Percentiles rank a stretch among this genome's conserved stretches.
Evolutionary conservation across 2,329 filamentous ascomycete species (phyloP).

Genomic region (Ophiostoma angusticollis): DNA sequence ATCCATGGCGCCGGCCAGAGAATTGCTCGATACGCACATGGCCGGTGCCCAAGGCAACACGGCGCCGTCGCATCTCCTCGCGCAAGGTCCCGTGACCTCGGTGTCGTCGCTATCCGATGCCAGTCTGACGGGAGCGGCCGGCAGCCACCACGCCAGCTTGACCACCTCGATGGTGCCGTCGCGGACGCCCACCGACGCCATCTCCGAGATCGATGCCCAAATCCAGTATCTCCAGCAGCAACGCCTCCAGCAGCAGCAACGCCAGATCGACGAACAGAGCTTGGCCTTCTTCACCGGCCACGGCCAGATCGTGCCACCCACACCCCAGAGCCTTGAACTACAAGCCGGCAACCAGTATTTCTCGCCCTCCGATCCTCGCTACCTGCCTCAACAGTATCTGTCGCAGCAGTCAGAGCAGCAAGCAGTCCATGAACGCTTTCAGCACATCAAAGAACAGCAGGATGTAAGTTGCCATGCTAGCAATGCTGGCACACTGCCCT

Average conservation of each 20-base stretch:
- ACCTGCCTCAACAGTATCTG: conserved; percentile 40
- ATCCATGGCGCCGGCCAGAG: conserved; percentile 18
- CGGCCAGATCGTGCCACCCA: conserved; percentile 57
- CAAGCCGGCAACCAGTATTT: conserved; percentile 50
- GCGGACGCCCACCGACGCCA: conserved; percentile 36
- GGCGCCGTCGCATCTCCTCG: conserved; percentile 24
- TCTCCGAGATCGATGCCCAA: conserved; percentile 50
- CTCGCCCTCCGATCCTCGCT: conserved; percentile 37
- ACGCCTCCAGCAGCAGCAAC: conserved; percentile 47
- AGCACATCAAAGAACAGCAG: conserved; percentile 55
- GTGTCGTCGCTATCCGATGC: conserved; percentile 4
- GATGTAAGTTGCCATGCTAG: conserved; percentile 44
- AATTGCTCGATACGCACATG: conserved; percentile 38
- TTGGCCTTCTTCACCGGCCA: conserved; percentile 40
- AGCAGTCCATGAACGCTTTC: conserved; percentile 53
- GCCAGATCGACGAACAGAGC: conserved; percentile 44
- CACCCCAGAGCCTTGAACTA: conserved; percentile 69
- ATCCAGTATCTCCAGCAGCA: conserved; percentile 54
- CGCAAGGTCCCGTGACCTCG: conserved; percentile 15
- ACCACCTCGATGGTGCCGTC: conserved; percentile 32
- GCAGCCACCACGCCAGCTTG: conserved; percentile 34
- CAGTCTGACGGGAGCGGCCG: conserved; percentile 16
- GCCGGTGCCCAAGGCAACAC: conserved; percentile 28
- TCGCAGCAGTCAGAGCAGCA: conserved; percentile 36
- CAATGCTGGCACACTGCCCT: not conserved